Percentiles rank a stretch among this genome's conserved stretches.
Conservation (phyloP, 192 early-diverging fungal species). For the Coemansia furcata region DNA sequence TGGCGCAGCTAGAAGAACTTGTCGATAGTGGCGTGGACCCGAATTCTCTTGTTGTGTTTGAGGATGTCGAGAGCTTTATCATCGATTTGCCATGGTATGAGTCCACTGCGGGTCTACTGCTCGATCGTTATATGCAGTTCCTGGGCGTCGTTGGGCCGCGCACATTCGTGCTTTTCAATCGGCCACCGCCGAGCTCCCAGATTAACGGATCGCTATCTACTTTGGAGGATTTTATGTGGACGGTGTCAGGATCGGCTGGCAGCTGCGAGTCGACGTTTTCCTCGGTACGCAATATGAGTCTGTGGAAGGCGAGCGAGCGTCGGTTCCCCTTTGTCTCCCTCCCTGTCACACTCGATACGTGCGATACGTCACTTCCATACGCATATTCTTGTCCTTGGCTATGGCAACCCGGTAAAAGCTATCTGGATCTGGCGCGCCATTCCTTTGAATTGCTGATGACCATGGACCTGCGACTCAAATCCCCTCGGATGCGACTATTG, state of each 20-base stretch:
- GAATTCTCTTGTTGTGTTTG: constrained; percentile 29
- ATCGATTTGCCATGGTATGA: constrained; percentile 17
- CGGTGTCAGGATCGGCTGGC: background rate
- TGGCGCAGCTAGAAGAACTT: background rate
- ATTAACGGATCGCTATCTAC: background rate
- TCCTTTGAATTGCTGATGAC: constrained; percentile 3
- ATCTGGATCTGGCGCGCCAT: constrained; percentile 1
- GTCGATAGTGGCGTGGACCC: constrained; percentile 5
- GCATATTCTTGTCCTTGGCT: constrained; percentile 21
- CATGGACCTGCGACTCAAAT: background rate
- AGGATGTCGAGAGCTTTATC: constrained; percentile 37
- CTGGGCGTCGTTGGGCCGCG: constrained; percentile 30
- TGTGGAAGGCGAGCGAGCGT: background rate
- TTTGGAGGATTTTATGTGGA: constrained; percentile 15
- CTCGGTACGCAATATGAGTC: background rate
- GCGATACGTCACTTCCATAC: constrained; percentile 26
- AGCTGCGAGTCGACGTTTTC: constrained; percentile 1
- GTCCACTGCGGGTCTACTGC: background rate
- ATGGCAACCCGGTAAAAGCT: background rate
- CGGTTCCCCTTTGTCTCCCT: constrained; percentile 24
- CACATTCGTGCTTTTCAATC: constrained; percentile 15
- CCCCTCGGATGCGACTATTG: background rate
- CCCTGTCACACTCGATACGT: constrained; percentile 24
- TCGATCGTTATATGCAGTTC: constrained; percentile 29
- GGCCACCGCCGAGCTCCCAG: background rate